phyloP scores from a whole-genome alignment of 768 basidiomycete species.

The Imleria badia region DNA sequence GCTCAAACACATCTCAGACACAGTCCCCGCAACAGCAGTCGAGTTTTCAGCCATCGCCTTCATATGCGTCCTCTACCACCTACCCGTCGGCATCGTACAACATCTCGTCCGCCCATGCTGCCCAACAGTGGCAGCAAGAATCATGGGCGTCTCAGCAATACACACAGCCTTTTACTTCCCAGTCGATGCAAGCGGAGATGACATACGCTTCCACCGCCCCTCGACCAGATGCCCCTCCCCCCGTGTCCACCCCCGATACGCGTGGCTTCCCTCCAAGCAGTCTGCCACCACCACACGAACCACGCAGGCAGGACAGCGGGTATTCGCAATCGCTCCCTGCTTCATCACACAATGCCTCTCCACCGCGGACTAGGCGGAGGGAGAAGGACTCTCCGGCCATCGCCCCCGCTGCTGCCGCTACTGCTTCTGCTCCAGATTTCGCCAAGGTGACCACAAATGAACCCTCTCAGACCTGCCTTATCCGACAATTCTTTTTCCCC shows the following conservation, averaged over 20 bases:
- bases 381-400: conserved; percentile 36
- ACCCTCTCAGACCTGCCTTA: conserved; percentile 5
- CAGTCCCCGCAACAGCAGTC: conserved; percentile 32
- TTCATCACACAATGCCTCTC: conserved; percentile 27
- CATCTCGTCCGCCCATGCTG: conserved; percentile 28
- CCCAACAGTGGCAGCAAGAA: conserved; percentile 43
- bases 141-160: conserved; percentile 38
- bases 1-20: conserved; percentile 33
- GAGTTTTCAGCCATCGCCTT: conserved; percentile 24
- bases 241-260: conserved; percentile 31
- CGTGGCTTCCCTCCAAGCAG: conserved; percentile 30
- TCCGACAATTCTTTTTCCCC: conserved; percentile 11
- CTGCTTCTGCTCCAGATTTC: conserved; percentile 40
- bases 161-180: conserved; percentile 33
- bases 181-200: conserved; percentile 35
- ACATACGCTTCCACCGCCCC: conserved; percentile 34
- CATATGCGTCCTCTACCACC: conserved; percentile 30
- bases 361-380: conserved; percentile 37
- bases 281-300: conserved; percentile 30
- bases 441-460: conserved; percentile 34
- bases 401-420: conserved; percentile 24
- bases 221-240: conserved; percentile 31
- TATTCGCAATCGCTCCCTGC: conserved; percentile 28
- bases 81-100: conserved; percentile 32
- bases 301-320: conserved; percentile 34